These are phyloP conservation scores for Candida patagonica DNA, from an alignment of 805 yeast species.

Conservation along the genomic window DNA sequence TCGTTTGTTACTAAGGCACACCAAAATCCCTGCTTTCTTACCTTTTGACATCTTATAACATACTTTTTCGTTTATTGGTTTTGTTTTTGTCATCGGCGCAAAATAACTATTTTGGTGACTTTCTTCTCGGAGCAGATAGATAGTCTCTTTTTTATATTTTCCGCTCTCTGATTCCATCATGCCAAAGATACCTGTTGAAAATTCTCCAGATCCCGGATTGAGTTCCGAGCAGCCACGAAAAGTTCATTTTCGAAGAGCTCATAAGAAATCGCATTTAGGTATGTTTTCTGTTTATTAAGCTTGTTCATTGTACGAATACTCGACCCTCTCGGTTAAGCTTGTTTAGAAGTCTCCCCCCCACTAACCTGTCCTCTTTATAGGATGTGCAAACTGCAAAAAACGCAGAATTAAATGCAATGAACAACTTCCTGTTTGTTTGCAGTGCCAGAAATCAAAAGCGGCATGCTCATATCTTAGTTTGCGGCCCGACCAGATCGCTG, in stretches of 20 bases:
- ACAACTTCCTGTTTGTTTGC: constrained; percentile 46
- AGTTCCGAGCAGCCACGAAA: constrained; percentile 15
- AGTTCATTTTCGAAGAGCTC: constrained; percentile 43
- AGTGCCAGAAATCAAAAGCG: constrained; percentile 41
- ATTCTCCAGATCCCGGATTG: too few species aligned
- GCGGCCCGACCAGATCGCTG: constrained; percentile 37
- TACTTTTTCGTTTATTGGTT: too few species aligned
- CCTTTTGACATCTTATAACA: too few species aligned
- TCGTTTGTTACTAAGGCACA: too few species aligned
- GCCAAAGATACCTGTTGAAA: too few species aligned
- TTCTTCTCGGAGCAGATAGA: not conserved
- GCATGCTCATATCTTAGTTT: constrained; percentile 41
- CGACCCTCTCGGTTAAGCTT: too few species aligned
- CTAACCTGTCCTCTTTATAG: too few species aligned
- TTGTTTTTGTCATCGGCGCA: too few species aligned
- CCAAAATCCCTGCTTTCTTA: too few species aligned
- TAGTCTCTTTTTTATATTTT: not conserved
- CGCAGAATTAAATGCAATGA: constrained; percentile 62
- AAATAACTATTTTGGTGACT: not conserved
- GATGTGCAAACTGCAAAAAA: constrained; percentile 62
- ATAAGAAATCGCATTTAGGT: constrained; percentile 51
- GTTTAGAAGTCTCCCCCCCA: too few species aligned
- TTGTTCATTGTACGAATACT: too few species aligned
- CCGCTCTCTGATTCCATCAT: not conserved
- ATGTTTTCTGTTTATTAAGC: not conserved